phyloP scores from a whole-genome alignment of 2,329 filamentous ascomycete species.

The Xylariaceae sp. region DNA sequence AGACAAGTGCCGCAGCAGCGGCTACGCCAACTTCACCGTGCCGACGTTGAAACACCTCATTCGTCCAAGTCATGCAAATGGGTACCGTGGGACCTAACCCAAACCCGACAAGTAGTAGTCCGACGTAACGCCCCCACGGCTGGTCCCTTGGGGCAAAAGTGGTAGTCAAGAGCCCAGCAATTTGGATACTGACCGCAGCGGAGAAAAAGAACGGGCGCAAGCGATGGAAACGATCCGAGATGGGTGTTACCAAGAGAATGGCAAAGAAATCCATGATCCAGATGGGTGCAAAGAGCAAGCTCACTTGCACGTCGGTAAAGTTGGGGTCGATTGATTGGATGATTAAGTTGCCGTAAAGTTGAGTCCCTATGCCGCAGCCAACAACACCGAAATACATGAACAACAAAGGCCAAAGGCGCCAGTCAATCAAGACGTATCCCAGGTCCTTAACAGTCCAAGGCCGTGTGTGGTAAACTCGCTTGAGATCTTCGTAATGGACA shows the following conservation, averaged over 20 bases:
- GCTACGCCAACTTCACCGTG: conserved; percentile 91
- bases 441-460: conserved; percentile 73
- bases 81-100: conserved; percentile 87
- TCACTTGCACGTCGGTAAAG: conserved; percentile 71
- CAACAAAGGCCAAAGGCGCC: conserved; percentile 80
- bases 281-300: conserved; percentile 82
- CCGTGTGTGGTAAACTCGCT: conserved; percentile 71
- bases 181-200: conserved; percentile 70
- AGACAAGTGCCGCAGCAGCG: conserved; percentile 79
- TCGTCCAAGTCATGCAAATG: conserved; percentile 92
- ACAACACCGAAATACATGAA: conserved; percentile 96
- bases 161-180: conserved; percentile 72
- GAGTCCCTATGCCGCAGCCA: conserved; percentile 84
- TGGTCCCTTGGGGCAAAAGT: conserved; percentile 66
- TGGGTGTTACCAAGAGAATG: conserved; percentile 78
- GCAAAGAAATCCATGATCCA: conserved; percentile 89
- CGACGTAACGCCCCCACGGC: conserved; percentile 82
- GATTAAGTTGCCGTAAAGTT: conserved; percentile 84
- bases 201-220: conserved; percentile 80
- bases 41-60: conserved; percentile 82
- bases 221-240: conserved; percentile 82
- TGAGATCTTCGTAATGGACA: conserved; percentile 80
- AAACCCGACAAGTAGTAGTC: conserved; percentile 85
- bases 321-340: conserved; percentile 72
- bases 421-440: conserved; percentile 68